Percentiles rank a stretch among this genome's conserved stretches.
Evolutionary conservation across 257 asterid genomes (phyloP).

Genomic region (Henckelia pumila): DNA sequence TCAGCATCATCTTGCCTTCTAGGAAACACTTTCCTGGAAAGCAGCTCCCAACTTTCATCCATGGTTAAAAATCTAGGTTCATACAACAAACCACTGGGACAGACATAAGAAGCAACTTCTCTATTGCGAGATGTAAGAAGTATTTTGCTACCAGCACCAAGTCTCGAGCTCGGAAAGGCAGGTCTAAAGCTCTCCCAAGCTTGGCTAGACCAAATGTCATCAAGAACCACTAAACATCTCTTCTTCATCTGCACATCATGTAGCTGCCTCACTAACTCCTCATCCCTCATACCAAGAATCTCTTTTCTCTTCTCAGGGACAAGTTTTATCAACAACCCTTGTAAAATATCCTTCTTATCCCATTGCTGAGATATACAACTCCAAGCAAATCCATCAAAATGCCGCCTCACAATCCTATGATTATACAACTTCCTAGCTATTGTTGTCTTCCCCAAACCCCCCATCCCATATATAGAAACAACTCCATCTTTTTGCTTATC

Average conservation of each 20-base stretch:
- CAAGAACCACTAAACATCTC: conserved; percentile 41
- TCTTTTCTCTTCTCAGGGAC: conserved; percentile 28
- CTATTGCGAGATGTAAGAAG: conserved; percentile 34
- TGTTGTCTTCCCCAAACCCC: conserved; percentile 44
- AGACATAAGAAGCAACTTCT: conserved; percentile 23
- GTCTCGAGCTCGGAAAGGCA: conserved; percentile 26
- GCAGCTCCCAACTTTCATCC: conserved; percentile 36
- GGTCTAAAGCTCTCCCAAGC: conserved; percentile 33
- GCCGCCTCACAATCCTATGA: conserved; percentile 28
- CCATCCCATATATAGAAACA: conserved; percentile 40
- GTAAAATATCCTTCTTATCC: conserved; percentile 34
- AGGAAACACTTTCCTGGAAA: conserved; percentile 39
- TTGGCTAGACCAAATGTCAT: conserved; percentile 34
- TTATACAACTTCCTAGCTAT: conserved; percentile 38
- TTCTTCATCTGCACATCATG: conserved; percentile 28
- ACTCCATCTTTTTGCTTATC: conserved; percentile 23
- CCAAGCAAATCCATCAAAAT: conserved; percentile 40
- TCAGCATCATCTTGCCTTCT: conserved; percentile 14
- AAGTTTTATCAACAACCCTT: conserved; percentile 34
- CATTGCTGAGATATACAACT: conserved; percentile 34
- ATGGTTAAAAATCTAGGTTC: conserved; percentile 28
- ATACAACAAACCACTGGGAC: conserved; percentile 25
- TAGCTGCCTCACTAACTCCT: conserved; percentile 33
- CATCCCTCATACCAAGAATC: conserved; percentile 35
- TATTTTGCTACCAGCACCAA: conserved; percentile 31